Base-by-base conservation (phyloP, 2,329 filamentous ascomycete genomes). In the Cercospora zeina region DNA sequence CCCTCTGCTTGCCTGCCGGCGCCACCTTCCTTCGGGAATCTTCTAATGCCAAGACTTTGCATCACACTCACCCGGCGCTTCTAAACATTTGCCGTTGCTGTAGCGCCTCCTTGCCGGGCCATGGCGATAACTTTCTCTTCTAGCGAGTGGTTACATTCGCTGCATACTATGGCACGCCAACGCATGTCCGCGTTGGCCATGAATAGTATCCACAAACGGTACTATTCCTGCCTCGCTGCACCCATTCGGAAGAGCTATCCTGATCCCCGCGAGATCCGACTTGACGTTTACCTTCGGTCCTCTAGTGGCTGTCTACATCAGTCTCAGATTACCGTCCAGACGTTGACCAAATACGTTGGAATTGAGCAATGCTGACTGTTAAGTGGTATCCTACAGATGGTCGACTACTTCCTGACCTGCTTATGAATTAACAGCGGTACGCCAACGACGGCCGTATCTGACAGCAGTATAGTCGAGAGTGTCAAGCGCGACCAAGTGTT, bases 11-110 rank as follows among this genome's bases (percentile, higher is more conserved):
- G 21, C 42, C 42, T 45, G 16, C 34, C 21, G 30, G 39, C 56
- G 45, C 42, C 56, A 58, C 56, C 42, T 58, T 33, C 42, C 42
- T 49, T 51, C 42, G 39, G 45, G 42, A 37, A 37, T 49, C 11
- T 27, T 58, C 56, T 13, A 42, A 14, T n/a, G 34, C 37, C 34
- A 21, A 56, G 34, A n/a, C 34, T 13, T 36, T 13, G 21, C 27
- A 11, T 19, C 37, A 42, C 19, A 9, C 3, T 2, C 24, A 31
- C 27, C 31, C n/a, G 14, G 16, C 49, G 33, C 49, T n/a, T n/a
- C 37, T n/a, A 19, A 42, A 16, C 11, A 50, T 50, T 13, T 27
- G n/a, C n/a, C n/a, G n/a, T n/a, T n/a, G 13, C 42, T 27, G 21
- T 34, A 16, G 14, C 49, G 27, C n/a, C 49, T 34, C 49, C 14